Evolutionary conservation across 352 stramenopile genomes (phyloP).

Genomic region (Phytophthora pluvialis): DNA sequence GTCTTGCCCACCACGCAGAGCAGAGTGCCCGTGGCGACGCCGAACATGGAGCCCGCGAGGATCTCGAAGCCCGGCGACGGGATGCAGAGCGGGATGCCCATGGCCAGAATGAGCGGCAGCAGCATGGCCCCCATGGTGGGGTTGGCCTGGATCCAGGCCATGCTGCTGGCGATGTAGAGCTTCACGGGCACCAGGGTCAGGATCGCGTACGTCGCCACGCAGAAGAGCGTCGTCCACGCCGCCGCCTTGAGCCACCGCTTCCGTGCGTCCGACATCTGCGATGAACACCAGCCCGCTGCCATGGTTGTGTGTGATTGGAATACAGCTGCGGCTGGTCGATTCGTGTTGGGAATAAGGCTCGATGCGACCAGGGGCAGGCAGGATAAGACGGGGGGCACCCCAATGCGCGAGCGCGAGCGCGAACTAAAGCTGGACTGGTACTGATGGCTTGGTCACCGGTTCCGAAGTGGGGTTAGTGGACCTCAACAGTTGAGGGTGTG

Average conservation of each 20-base stretch:
- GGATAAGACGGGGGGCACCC: slow-evolving; percentile 19
- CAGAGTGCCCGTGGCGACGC: slow-evolving; percentile 49
- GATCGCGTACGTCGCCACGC: slow-evolving; percentile 26
- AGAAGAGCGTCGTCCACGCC: slow-evolving; percentile 13
- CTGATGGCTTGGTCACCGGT: slow-evolving; percentile 19
- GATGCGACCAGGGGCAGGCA: not conserved
- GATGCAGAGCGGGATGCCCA: slow-evolving; percentile 70
- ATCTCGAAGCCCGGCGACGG: slow-evolving; percentile 74
- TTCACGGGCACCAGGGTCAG: slow-evolving; percentile 53
- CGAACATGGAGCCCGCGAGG: slow-evolving; percentile 69
- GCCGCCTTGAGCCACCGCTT: slow-evolving; percentile 39
- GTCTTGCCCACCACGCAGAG: slow-evolving; percentile 72
- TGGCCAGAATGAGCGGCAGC: slow-evolving; percentile 58
- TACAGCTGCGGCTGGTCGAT: slow-evolving; percentile 19
- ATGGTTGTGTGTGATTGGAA: slow-evolving; percentile 14
- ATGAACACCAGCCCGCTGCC: slow-evolving; percentile 4
- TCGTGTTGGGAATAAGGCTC: slow-evolving; percentile 24
- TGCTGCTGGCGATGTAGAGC: slow-evolving; percentile 34
- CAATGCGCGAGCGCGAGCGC: not conserved
- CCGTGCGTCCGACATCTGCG: slow-evolving; percentile 10
- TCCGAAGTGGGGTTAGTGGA: slow-evolving; percentile 29
- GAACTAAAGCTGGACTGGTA: slow-evolving; percentile 29
- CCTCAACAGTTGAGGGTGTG: slow-evolving; percentile 22
- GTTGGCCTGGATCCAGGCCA: slow-evolving; percentile 59
- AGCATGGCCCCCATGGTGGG: slow-evolving; percentile 50